phyloP scores from a whole-genome alignment of 2,329 filamentous ascomycete species.

The Fusarium acutatum region DNA sequence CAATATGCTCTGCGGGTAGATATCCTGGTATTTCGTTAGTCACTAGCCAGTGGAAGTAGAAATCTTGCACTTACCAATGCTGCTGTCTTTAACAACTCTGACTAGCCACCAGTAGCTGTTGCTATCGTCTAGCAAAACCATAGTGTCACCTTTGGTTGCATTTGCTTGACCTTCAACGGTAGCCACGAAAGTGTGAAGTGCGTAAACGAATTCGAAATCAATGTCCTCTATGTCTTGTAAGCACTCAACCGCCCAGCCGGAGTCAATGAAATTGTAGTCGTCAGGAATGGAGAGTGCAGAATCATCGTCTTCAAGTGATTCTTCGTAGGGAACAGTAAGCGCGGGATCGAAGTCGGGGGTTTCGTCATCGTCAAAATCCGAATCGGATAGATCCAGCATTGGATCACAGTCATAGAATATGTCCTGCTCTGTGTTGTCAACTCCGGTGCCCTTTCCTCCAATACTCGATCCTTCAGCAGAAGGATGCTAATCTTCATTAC shows the following conservation, averaged over 20 bases:
- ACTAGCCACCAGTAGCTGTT: slow-evolving; percentile 99
- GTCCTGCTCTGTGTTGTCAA: slow-evolving; percentile 11
- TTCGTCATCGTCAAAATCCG: slow-evolving; percentile 28
- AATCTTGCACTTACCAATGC: slow-evolving; percentile 69
- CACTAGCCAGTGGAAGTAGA: not conserved
- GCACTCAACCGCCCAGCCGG: slow-evolving; percentile 80
- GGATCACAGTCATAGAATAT: slow-evolving; percentile 29
- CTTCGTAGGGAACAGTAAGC: slow-evolving; percentile 57
- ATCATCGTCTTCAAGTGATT: slow-evolving; percentile 60
- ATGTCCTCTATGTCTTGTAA: slow-evolving; percentile 98
- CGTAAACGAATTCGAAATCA: slow-evolving; percentile 99
- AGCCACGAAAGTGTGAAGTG: slow-evolving; percentile 95
- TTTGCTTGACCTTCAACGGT: slow-evolving; percentile 99
- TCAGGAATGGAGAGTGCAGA: slow-evolving; percentile 57
- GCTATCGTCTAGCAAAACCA: slow-evolving; percentile 97
- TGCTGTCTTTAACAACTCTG: slow-evolving; percentile 95
- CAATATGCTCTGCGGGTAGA: slow-evolving; percentile 95
- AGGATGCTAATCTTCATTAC: slow-evolving; percentile 34
- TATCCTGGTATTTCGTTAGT: slow-evolving; percentile 71
- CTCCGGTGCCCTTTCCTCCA: not conserved
- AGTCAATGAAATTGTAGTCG: slow-evolving; percentile 72
- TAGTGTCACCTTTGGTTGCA: slow-evolving; percentile 97
- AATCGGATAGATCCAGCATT: slow-evolving; percentile 11
- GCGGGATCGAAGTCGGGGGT: slow-evolving; percentile 40
- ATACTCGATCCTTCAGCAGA: slow-evolving; percentile 6